Evolutionary conservation across 1,139 yeast species (phyloP).

Genomic region (Geotrichum candidum): DNA sequence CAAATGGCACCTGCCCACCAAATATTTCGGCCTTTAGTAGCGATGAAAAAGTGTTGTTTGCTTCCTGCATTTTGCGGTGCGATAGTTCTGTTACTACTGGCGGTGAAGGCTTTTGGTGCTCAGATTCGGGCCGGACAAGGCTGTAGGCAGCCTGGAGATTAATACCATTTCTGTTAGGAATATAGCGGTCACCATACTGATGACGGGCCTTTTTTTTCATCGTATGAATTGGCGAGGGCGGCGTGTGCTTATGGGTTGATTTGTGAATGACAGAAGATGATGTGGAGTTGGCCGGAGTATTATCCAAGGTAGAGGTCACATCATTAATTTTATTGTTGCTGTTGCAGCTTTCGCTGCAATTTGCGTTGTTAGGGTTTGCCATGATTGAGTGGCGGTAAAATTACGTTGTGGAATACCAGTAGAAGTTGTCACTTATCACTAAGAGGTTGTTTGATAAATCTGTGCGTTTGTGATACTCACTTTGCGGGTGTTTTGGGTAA

Average conservation of each 20-base stretch:
- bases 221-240: neutral
- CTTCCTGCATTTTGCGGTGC: neutral
- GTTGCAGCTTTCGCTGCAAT: neutral
- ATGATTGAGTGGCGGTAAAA: neutral
- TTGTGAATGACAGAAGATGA: neutral
- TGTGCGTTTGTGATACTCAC: neutral
- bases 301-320: neutral
- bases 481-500: neutral
- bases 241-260: neutral
- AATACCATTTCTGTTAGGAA: constrained; percentile 79
- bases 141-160: constrained; percentile 85
- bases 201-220: constrained; percentile 14
- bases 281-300: neutral
- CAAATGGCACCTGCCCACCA: constrained; percentile 1
- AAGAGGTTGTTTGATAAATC: neutral
- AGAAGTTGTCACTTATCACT: neutral
- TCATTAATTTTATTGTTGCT: neutral
- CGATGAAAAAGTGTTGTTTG: neutral
- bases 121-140: constrained; percentile 38
- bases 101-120: neutral
- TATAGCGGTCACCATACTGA: constrained; percentile 63
- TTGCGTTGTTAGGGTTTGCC: neutral
- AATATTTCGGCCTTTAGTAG: constrained; percentile 3
- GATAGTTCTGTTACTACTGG: neutral
- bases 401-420: neutral